Percentiles rank a stretch among this genome's conserved stretches.
Conservation (phyloP, 345 rosid genomes). For the Lenwebbia sp. region DNA sequence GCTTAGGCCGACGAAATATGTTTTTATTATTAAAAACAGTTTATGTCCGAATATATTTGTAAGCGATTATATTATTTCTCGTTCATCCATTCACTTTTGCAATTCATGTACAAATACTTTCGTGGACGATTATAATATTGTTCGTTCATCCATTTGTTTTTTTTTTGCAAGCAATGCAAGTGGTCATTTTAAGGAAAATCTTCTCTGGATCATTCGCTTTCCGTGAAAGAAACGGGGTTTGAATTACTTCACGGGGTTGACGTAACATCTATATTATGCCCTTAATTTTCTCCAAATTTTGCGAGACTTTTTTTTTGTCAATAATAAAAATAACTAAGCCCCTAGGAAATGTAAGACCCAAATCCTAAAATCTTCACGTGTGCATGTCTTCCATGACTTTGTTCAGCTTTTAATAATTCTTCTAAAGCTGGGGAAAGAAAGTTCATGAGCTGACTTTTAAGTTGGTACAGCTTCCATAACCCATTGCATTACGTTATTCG, state of each 20-base stretch:
- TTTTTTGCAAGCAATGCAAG: rapidly evolving
- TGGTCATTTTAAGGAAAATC: not conserved
- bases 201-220: not conserved
- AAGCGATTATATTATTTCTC: not conserved
- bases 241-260: not conserved
- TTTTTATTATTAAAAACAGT: not conserved
- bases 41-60: not conserved
- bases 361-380: not conserved
- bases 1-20: not conserved
- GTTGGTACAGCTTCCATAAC: not conserved
- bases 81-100: not conserved
- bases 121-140: not conserved
- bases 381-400: not conserved
- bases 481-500: no score
- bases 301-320: not conserved
- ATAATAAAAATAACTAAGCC: not conserved
- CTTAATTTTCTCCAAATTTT: not conserved
- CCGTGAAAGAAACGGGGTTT: rapidly evolving
- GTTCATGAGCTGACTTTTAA: not conserved
- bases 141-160: not conserved
- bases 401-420: not conserved
- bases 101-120: not conserved
- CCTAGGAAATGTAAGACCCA: not conserved
- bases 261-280: not conserved
- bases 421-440: not conserved